Base-by-base conservation (phyloP, 805 yeast species). In the Wickerhamomyces strasburgensis region DNA sequence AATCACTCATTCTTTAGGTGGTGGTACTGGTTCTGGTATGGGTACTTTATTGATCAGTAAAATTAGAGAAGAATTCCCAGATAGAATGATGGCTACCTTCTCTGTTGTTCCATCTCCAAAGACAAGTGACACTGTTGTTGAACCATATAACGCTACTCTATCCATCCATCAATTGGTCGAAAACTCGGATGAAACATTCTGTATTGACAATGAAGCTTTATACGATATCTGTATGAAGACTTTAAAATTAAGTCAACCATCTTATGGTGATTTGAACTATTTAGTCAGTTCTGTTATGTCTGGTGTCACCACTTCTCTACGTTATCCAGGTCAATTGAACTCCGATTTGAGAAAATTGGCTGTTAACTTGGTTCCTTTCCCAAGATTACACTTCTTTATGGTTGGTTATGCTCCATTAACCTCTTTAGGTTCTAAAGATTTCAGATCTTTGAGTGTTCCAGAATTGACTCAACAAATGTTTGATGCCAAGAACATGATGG, bases 81-180 rank as follows among this genome's bases (percentile, higher is more conserved):
- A 90, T 67, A 90, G 94, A 72, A 84, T 97, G 54, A 93, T 90
- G 72, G 80, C 94, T 51, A 97, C 94, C 66, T 90, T 90, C 58
- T 97, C 98, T 27, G 97, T 93, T 37, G 93, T 93, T 65, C 98
- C 98, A 43, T 96, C 97, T 45, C 97, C 98, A 38, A 96, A 90
- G 68, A 85, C 86, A 40, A 85, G 96, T 32, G 89, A 97, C 25
- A 85, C 96, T 4, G 98, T 90, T 46, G 98, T 90, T 44, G 98
- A 90, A 71, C 98, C 98, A 44, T 90, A 90, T 70, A 90, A 90
- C 72, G 87, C 98, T 14, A 97, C 94, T 36, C 75, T 90, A 65
- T 85, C 98, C 33, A 86, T 97, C 16, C 98, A 93, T 66, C 85
- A 96, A 40, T 89, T 98, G 42, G 77, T 90, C 61, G 98, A 93